These are phyloP conservation scores for Lentinula aciculospora DNA, from an alignment of 768 basidiomycete genomes.

Conservation along the genomic window DNA sequence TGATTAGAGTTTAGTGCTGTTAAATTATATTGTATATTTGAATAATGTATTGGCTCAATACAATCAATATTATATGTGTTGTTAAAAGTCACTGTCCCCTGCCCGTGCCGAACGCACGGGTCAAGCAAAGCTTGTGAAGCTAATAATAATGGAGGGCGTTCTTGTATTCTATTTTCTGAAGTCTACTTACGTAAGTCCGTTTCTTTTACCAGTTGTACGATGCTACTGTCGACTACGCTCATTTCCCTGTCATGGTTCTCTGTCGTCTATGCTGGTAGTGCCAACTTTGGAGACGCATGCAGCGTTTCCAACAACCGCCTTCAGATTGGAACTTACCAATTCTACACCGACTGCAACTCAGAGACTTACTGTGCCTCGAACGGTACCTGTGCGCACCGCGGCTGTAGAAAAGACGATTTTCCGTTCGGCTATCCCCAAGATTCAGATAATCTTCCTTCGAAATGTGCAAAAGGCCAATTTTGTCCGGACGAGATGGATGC, in stretches of 20 bases:
- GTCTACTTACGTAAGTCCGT: not conserved
- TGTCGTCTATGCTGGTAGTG: slow-evolving; percentile 39
- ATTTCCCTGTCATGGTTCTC: slow-evolving; percentile 41
- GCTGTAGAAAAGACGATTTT: slow-evolving; percentile 73
- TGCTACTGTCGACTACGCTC: slow-evolving; percentile 41
- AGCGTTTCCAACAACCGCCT: slow-evolving; percentile 56
- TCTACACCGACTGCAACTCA: slow-evolving; percentile 73
- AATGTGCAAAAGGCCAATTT: slow-evolving; percentile 60
- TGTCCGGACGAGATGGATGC: slow-evolving; percentile 80
- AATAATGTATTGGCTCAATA: too few relatives aligned
- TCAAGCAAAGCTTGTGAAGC: too few relatives aligned
- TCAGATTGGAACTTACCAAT: slow-evolving; percentile 72
- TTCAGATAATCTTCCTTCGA: slow-evolving; percentile 42
- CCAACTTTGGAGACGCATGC: slow-evolving; percentile 41
- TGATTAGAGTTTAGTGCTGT: too few relatives aligned
- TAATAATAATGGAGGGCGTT: too few relatives aligned
- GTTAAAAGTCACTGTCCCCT: too few relatives aligned
- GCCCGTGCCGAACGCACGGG: too few relatives aligned
- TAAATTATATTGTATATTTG: too few relatives aligned
- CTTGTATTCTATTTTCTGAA: too few relatives aligned
- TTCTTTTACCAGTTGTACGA: slow-evolving; percentile 14
- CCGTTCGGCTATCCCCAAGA: slow-evolving; percentile 60
- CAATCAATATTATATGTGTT: too few relatives aligned
- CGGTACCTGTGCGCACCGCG: slow-evolving; percentile 53
- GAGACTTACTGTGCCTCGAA: slow-evolving; percentile 56